A percentile compares a stretch with the other conserved stretches of the same genome.
Evolutionary conservation across 2,329 filamentous ascomycete genomes (phyloP).

Genomic region (Arthrobotrys pseudoclavata): DNA sequence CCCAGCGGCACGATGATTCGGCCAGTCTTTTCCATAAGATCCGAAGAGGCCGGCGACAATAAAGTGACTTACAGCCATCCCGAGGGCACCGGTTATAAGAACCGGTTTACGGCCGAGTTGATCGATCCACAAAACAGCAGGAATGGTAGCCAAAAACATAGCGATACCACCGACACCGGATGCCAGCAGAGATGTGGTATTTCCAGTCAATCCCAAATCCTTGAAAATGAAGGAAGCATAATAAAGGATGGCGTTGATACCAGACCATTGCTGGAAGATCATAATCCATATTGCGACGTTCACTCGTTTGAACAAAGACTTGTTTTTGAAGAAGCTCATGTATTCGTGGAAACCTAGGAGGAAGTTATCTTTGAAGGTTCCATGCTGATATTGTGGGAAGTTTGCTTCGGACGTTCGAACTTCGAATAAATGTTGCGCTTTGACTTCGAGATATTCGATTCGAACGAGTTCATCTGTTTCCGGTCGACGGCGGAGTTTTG

Average conservation of each 20-base stretch:
- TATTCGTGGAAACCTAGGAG: conserved; percentile 70
- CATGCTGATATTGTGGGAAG: conserved; percentile 66
- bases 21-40: conserved; percentile 70
- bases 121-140: conserved; percentile 70
- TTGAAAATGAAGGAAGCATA: conserved; percentile 70
- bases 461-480: conserved; percentile 69
- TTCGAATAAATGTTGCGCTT: conserved; percentile 67
- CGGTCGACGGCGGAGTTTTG: conserved; percentile 70
- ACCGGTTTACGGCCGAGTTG: conserved; percentile 68
- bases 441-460: conserved; percentile 70
- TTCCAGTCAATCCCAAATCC: conserved; percentile 68
- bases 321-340: conserved; percentile 71
- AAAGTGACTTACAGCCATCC: conserved; percentile 69
- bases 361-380: conserved; percentile 65
- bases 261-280: conserved; percentile 70
- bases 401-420: conserved; percentile 70
- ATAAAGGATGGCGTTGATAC: conserved; percentile 69
- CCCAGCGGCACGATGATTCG: conserved; percentile 69
- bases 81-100: conserved; percentile 67
- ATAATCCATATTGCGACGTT: conserved; percentile 62
- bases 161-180: conserved; percentile 80
- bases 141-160: conserved; percentile 75
- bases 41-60: conserved; percentile 72
- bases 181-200: conserved; percentile 73
- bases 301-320: conserved; percentile 72